Percentiles rank a stretch among this genome's conserved stretches.
phyloP scores from a whole-genome alignment of 352 stramenopile genomes.

The Sclerospora graminicola region DNA sequence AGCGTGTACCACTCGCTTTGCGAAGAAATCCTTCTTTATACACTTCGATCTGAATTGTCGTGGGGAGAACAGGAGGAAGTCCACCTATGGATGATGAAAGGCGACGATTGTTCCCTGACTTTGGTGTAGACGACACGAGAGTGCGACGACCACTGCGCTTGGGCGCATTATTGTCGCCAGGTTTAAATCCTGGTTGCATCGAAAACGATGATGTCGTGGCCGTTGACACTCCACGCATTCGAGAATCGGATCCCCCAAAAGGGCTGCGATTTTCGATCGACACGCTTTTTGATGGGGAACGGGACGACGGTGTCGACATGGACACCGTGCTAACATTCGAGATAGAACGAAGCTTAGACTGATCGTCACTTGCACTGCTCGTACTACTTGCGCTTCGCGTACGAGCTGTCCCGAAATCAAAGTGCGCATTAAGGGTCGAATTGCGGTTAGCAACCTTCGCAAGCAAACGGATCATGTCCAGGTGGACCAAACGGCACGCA shows the following conservation, averaged over 20 bases:
- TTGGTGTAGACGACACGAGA: conserved; percentile 55
- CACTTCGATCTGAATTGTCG: conserved; percentile 62
- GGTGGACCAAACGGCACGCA: conserved; percentile 51
- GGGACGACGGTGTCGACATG: conserved; percentile 21
- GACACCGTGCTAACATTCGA: conserved; percentile 37
- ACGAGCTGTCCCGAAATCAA: conserved; percentile 36
- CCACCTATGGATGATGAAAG: conserved; percentile 31
- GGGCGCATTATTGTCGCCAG: conserved; percentile 32
- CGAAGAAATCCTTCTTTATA: conserved; percentile 78
- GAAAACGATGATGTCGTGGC: conserved; percentile 38
- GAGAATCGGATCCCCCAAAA: conserved; percentile 16
- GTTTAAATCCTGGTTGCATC: conserved; percentile 43
- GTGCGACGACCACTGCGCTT: conserved; percentile 46
- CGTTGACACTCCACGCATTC: conserved; percentile 28
- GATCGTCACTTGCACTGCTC: conserved; percentile 38
- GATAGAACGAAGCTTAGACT: conserved; percentile 47
- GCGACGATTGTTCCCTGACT: conserved; percentile 25
- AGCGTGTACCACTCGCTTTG: conserved; percentile 73
- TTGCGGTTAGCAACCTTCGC: conserved; percentile 81
- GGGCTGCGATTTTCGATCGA: conserved; percentile 24
- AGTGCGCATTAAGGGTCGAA: conserved; percentile 36
- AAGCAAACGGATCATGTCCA: conserved; percentile 82
- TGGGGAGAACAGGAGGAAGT: conserved; percentile 46
- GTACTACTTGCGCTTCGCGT: conserved; percentile 57
- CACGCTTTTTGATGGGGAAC: conserved; percentile 44